A percentile compares a stretch with the other conserved stretches of the same genome.
These are phyloP conservation scores for Metarhizium humberi DNA, from an alignment of 2,329 filamentous ascomycete species.

Conservation along the genomic window DNA sequence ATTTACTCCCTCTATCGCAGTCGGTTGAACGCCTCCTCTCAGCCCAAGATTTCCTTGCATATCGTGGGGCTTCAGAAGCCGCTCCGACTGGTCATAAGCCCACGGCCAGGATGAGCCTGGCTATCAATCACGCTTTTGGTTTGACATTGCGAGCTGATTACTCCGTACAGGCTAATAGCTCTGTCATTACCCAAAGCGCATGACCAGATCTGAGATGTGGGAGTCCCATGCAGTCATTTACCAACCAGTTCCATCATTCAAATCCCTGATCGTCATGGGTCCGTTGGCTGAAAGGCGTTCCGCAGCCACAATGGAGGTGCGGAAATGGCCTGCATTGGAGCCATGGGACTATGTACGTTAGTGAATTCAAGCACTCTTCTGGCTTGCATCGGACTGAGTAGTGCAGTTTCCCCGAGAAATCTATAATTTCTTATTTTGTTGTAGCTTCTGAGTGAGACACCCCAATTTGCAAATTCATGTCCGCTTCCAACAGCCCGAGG, in stretches of 20 bases:
- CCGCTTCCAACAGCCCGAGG: too few species aligned
- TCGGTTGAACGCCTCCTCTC: background rate
- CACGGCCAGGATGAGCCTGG: background rate
- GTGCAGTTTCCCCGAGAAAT: slow-evolving; percentile 20
- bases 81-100: too few species aligned
- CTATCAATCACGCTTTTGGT: background rate
- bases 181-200: too few species aligned
- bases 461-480: background rate
- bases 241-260: too few species aligned
- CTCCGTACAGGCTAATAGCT: too few species aligned
- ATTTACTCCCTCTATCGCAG: background rate
- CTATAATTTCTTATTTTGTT: slow-evolving; percentile 21
- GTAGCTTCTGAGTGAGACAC: background rate
- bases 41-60: background rate
- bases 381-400: slow-evolving; percentile 6
- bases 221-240: too few species aligned
- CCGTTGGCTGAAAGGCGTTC: background rate
- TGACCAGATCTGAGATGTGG: too few species aligned
- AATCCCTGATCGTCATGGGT: too few species aligned
- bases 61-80: background rate
- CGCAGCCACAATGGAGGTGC: background rate
- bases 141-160: too few species aligned
- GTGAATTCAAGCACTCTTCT: background rate
- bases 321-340: background rate
- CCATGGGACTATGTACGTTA: background rate